Percentiles rank a stretch among this genome's conserved stretches.
Evolutionary conservation across 306 rosid genomes (phyloP).

Genomic region (Herpetospermum pedunculosum): DNA sequence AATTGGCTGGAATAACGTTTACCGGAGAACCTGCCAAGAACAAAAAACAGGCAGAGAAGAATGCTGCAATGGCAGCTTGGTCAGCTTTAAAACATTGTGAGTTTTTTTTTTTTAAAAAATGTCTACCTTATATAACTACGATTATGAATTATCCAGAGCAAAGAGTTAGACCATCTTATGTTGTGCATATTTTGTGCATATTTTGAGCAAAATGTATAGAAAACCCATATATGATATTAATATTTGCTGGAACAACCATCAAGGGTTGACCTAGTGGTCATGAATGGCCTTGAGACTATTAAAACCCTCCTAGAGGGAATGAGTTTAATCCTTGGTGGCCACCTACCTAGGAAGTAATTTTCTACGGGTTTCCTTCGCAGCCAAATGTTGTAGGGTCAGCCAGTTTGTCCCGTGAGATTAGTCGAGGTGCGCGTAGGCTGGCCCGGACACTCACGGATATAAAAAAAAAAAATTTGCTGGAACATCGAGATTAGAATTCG

Average conservation of each 20-base stretch:
- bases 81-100: slow-evolving; percentile 87
- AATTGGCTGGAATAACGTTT: slow-evolving; percentile 84
- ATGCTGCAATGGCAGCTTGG: slow-evolving; percentile 99
- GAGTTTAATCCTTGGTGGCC: too few relatives aligned
- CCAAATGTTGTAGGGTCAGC: too few relatives aligned
- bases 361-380: too few relatives aligned
- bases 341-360: too few relatives aligned
- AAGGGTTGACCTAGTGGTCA: too few relatives aligned
- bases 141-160: too few relatives aligned
- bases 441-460: too few relatives aligned
- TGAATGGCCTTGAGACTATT: too few relatives aligned
- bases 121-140: background rate
- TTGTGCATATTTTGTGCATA: background rate
- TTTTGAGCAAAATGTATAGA: background rate
- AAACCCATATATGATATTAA: background rate
- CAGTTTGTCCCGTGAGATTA: too few relatives aligned
- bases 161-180: background rate
- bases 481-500: background rate
- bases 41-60: slow-evolving; percentile 96
- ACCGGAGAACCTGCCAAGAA: slow-evolving; percentile 97
- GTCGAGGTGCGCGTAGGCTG: too few relatives aligned
- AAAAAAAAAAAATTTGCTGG: too few relatives aligned
- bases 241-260: background rate
- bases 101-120: slow-evolving; percentile 13
- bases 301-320: too few relatives aligned